Evolutionary conservation across 2,329 filamentous ascomycete genomes (phyloP).

Genomic region (Hansfordia pulvinata): DNA sequence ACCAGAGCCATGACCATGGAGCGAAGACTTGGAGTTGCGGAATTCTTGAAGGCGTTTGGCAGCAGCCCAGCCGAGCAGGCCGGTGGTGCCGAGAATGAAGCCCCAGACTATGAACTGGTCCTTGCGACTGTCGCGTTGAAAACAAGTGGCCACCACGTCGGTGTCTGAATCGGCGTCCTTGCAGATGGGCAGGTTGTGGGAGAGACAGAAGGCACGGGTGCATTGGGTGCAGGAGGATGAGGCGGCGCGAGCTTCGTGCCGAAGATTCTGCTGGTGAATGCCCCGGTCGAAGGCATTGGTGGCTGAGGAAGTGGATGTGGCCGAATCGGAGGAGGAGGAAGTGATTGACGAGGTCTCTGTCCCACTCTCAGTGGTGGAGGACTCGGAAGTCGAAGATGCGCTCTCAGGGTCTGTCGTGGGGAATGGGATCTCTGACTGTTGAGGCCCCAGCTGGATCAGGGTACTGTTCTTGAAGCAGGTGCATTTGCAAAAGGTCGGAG

Average conservation of each 20-base stretch:
- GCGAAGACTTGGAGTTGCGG: constrained; percentile 18
- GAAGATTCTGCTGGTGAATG: background rate
- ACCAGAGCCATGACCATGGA: no score
- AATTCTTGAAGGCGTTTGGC: constrained; percentile 32
- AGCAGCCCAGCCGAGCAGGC: constrained; percentile 46
- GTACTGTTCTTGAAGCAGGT: constrained; percentile 58
- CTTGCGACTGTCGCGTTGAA: constrained; percentile 54
- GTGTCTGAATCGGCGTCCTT: constrained; percentile 46
- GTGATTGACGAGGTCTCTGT: constrained; percentile 10
- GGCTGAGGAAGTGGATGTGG: constrained; percentile 10
- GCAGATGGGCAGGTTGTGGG: constrained; percentile 47
- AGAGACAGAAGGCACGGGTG: constrained; percentile 51
- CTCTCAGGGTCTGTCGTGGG: no score
- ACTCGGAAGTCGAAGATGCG: constrained; percentile 13
- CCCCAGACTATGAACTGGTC: constrained; percentile 53
- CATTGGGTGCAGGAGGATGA: constrained; percentile 43
- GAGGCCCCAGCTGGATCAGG: constrained; percentile 46
- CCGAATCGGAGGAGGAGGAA: constrained; percentile 14
- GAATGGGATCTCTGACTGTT: no score
- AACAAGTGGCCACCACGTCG: constrained; percentile 49
- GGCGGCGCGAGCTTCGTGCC: constrained; percentile 16
- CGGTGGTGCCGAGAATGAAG: constrained; percentile 45
- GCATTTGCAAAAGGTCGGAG: constrained; percentile 56
- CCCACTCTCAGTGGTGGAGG: constrained; percentile 4
- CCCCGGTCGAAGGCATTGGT: constrained; percentile 7